Base-by-base conservation (phyloP, 2,329 filamentous ascomycete species). In the Fusarium tjaetaba region DNA sequence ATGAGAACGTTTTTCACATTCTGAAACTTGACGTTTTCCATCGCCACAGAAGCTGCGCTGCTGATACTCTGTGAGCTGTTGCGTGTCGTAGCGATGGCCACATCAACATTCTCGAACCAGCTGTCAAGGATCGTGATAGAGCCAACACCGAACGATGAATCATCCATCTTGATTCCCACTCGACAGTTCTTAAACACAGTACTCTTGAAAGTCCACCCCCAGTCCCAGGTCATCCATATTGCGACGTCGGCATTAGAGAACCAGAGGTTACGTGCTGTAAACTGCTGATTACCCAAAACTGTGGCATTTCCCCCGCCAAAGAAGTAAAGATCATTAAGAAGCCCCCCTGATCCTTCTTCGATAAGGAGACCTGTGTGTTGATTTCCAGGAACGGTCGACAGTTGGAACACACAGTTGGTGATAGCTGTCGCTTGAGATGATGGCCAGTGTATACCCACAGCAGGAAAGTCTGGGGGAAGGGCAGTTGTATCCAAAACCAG, bases 121-220 rank as follows among this genome's bases (percentile, higher is more conserved):
- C 91, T 94, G 84, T 97, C 94, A 51, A 95, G 84, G 38, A 97
- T 82, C 41, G 94, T 86, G 30, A 95, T 89, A 1, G 93, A 96
- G 42, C 93, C 93, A 32, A 95, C 92, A 18, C 88, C 88, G 20
- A 71, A 57, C 6, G 77, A 73, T 75, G 90, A 84, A 58, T 84
- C 82, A 57, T 85, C 86, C 86, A 94, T 91, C 78, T 93, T 90
- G 65, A 94, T 85, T 18, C 91, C 93, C 38, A 93, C 85, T 15
- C 84, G 83, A 78, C 91, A 93, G 78, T 92, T 86, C 77, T 89
- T 87, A 80, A 94, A 88, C 32, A 82, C 84, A 26, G 93, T 79
- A 28, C 88, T 89, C 81, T 93, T 92, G 84, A 93, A 93, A 10
- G 90, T 91, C 90, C 91, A 94, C 3, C 90, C 88, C 93, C 92